Evolutionary conservation across 305 asterid genomes (phyloP), one percentile per base, ranked within the genome.

Genomic region (Fraxinus platypoda): DNA sequence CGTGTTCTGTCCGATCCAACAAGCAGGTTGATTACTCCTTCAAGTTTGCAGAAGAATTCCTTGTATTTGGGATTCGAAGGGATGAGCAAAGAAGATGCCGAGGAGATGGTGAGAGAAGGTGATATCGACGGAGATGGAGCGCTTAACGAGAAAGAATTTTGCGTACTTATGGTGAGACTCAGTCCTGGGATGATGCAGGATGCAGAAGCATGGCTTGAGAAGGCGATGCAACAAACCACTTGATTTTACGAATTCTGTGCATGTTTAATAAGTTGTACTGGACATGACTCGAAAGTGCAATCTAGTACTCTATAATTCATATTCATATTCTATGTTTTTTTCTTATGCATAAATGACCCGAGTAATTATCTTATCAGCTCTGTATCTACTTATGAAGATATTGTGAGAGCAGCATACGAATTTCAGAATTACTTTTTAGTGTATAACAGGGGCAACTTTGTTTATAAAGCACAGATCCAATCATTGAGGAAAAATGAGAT

Each of bases 131-230:
- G 92, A 15, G 97, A 94, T 34, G 97, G 95, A 15, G 89, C 92
- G 0, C 86, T 93, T 1, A 90, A 88, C 41, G 78, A 91, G 62
- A 89, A 85, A 0, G 97, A 94, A 46, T 94, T 93, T 64, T 94
- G 98, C 78, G 87, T 93, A 41, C 86, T 94, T 19, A 91, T 94
- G 97, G 93, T 94, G 2, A 94, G 97, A 84, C 94, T 94, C 4
- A 94, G 98, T 75, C 97, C 98, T 0, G 96, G 85, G 30, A 93
- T 93, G 92, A 91, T 94, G 97, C 86, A 91, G 35, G 94, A 93
- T 54, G 98, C 97, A 0, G 92, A 94, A 41, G 75, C 87, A 0
- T 94, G 95, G 97, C 94, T 94, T 35, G 85, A 91, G 1, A 94
- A 93, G 79, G 97, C 98, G 34, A 82, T 89, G 82, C 66, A 78